Percentiles rank a stretch among this genome's conserved stretches.
phyloP scores from a whole-genome alignment of 208 protist species.

The Crithidia acanthocephali region DNA sequence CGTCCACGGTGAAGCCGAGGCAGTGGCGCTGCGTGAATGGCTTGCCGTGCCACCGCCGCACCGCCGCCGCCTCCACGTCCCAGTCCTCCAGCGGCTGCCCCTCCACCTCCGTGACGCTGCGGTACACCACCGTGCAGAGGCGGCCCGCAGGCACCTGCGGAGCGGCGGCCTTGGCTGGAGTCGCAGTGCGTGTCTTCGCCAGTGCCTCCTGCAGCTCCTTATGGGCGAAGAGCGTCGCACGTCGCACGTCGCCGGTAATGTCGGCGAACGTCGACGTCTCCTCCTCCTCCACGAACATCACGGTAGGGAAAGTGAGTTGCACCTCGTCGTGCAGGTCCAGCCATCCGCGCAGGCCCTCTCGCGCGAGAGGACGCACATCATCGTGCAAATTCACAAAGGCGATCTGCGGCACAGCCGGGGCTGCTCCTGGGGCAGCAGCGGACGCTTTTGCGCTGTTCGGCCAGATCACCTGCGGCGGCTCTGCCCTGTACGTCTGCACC shows the following conservation, averaged over 20 bases:
- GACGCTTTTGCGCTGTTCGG: neutral
- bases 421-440: neutral
- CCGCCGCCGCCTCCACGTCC: slow-evolving; percentile 34
- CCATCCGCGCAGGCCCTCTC: slow-evolving; percentile 33
- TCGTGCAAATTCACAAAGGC: slow-evolving; percentile 68
- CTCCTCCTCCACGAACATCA: slow-evolving; percentile 71
- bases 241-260: slow-evolving; percentile 35
- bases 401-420: neutral
- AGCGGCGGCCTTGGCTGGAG: neutral
- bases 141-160: neutral
- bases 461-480: slow-evolving; percentile 57
- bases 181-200: neutral
- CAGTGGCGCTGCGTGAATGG: slow-evolving; percentile 56
- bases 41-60: slow-evolving; percentile 40
- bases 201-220: slow-evolving; percentile 29
- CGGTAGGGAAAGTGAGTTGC: slow-evolving; percentile 39
- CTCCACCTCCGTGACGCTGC: slow-evolving; percentile 47
- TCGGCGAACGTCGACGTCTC: slow-evolving; percentile 33
- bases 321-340: slow-evolving; percentile 35
- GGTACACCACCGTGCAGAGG: slow-evolving; percentile 51
- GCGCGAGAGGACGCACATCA: slow-evolving; percentile 26
- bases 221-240: slow-evolving; percentile 57
- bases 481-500: slow-evolving; percentile 20
- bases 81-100: slow-evolving; percentile 50
- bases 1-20: slow-evolving; percentile 74